Conservation (phyloP, 2,329 filamentous ascomycete genomes). For the Beauveria sp. region DNA sequence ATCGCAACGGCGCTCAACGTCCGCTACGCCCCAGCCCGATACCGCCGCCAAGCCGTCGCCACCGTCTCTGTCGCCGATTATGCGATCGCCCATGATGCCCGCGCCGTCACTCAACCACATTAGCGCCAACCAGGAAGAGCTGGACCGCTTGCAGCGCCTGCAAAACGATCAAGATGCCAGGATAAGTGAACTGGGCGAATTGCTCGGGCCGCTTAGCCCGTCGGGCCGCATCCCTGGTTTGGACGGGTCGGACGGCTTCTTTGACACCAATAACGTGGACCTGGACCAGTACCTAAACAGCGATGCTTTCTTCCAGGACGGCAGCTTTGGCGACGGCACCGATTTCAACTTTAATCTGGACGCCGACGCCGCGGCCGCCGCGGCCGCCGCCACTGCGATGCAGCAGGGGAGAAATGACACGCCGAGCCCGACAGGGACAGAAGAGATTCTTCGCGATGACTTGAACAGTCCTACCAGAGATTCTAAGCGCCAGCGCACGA, state of each 20-base stretch:
- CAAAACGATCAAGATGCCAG: conserved; percentile 72
- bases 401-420: conserved; percentile 25
- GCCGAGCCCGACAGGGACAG: conserved; percentile 40
- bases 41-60: conserved; percentile 19
- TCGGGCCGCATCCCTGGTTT: conserved; percentile 71
- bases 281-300: conserved; percentile 45
- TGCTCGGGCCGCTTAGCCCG: conserved; percentile 74
- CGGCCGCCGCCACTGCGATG: conserved; percentile 15
- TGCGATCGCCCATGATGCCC: conserved; percentile 35
- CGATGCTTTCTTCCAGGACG: conserved; percentile 31
- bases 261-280: conserved; percentile 34
- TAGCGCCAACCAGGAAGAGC: conserved; percentile 61
- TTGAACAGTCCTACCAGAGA: conserved; percentile 15
- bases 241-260: conserved; percentile 29
- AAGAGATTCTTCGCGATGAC: conserved; percentile 42
- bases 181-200: conserved; percentile 65
- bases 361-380: conserved; percentile 20
- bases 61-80: conserved; percentile 41
- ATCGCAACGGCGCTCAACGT: conserved; percentile 16
- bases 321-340: conserved; percentile 34
- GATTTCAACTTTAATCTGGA: conserved; percentile 48
- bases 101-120: conserved; percentile 54
- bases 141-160: conserved; percentile 71
- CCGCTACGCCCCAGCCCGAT: conserved; percentile 15
- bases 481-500: conserved; percentile 11